Evolutionary conservation across 805 yeast genomes (phyloP), one percentile per base, ranked within the genome.

Genomic region (Yarrowia sp.): DNA sequence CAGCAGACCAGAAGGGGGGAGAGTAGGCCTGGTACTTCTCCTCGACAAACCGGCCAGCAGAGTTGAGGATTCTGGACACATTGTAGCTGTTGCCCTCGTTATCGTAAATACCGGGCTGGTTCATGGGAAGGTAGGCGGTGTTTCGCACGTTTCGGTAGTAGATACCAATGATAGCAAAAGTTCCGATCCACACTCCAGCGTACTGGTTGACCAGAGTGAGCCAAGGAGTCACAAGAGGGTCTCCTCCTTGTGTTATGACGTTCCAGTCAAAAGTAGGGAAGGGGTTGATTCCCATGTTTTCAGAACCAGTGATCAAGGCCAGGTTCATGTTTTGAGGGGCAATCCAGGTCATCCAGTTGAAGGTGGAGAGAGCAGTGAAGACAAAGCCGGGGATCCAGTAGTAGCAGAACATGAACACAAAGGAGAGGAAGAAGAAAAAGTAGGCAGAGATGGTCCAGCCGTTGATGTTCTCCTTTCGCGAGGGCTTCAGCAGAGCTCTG

Each of bases 371-470:
- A 14, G 42, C 42, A 4, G 1, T 3, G 42, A 38, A 38, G 18
- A 88, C 76, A 70, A 78, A 86, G 64, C 86, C 88, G 3, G 91
- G 90, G 68, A 87, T 75, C 85, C 88, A 86, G 70, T 83, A 84
- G 81, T 86, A 87, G 3, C 80, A 67, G 69, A 85, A 85, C 35
- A 80, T 73, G n/a, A 74, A 73, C 15, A 70, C 53, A 64, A 83
- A 77, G 3, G 77, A 78, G 35, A 76, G 57, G 35, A 77, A 66
- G 74, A 86, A 86, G 68, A 84, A 81, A 62, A 72, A 75, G 69
- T 79, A 80, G 62, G 86, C 77, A 4, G 84, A 75, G 45, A 86
- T 77, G 39, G 72, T 80, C 90, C 90, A 86, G 4, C 89, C 89
- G 69, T 83, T 78, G 33, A 84, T 80, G 8, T 71, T 70, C 68